Evolutionary conservation across 2,329 filamentous ascomycete species (phyloP).

Genomic region (Aspergillus sp.): DNA sequence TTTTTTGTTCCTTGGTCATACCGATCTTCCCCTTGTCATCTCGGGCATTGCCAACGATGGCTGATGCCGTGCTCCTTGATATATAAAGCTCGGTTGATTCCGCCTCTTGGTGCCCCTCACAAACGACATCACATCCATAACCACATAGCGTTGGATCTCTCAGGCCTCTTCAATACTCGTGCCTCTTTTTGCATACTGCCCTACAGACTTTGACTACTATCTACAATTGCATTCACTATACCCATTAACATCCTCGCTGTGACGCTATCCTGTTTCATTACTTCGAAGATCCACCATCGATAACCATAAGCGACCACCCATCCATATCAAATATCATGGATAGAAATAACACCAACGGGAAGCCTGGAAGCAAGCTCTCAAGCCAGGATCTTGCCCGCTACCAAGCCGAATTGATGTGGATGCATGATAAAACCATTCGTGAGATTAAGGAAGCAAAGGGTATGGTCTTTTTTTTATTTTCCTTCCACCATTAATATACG

Average conservation of each 20-base stretch:
- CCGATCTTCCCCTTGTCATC: neutral
- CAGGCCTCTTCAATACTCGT: neutral
- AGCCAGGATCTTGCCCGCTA: conserved; percentile 11
- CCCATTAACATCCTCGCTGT: neutral
- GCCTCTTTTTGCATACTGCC: neutral
- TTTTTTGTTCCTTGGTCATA: neutral
- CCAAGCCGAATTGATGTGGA: conserved; percentile 17
- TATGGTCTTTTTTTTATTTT: neutral
- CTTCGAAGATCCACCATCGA: neutral
- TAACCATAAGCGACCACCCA: neutral
- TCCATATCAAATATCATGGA: neutral
- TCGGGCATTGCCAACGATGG: neutral
- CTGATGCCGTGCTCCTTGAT: neutral
- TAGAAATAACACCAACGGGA: neutral
- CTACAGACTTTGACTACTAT: neutral
- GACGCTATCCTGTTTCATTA: no score
- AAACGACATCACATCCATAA: neutral
- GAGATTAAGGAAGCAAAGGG: conserved; percentile 17
- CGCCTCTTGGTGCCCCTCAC: neutral
- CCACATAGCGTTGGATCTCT: neutral
- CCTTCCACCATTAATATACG: neutral
- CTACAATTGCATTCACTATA: neutral
- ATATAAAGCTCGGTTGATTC: neutral
- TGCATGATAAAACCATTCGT: conserved; percentile 17
- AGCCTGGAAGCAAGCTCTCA: neutral